A percentile compares a stretch with the other conserved stretches of the same genome.
phyloP scores from a whole-genome alignment of 2,329 filamentous ascomycete species.

The Penicillium sp. region DNA sequence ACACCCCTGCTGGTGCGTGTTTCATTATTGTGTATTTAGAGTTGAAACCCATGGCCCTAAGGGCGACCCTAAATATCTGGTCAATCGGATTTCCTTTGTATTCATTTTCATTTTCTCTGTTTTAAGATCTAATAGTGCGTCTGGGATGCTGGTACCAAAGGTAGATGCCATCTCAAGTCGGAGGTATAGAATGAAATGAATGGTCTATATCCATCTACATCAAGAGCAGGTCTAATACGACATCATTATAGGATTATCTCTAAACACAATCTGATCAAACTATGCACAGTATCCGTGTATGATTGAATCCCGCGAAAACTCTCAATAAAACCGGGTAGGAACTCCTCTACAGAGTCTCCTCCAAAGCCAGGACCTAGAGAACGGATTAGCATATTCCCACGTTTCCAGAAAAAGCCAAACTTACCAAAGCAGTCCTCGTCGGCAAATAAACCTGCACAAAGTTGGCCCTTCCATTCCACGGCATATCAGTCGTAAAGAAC shows the following conservation, averaged over 20 bases:
- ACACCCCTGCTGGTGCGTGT: slow-evolving; percentile 29
- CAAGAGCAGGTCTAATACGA: background rate
- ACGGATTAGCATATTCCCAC: background rate
- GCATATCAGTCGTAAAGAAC: slow-evolving; percentile 86
- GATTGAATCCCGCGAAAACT: slow-evolving; percentile 8
- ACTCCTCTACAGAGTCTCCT: slow-evolving; percentile 39
- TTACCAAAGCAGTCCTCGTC: slow-evolving; percentile 72
- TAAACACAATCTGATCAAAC: slow-evolving; percentile 1
- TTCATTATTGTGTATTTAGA: slow-evolving; percentile 42
- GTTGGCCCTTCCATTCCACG: slow-evolving; percentile 86
- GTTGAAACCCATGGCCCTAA: slow-evolving; percentile 35
- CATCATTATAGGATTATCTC: background rate
- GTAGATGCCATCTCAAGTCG: background rate
- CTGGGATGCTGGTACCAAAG: no score
- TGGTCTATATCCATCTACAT: background rate
- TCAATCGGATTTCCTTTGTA: slow-evolving; percentile 23
- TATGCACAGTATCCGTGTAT: slow-evolving; percentile 1
- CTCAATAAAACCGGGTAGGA: no score
- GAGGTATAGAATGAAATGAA: background rate
- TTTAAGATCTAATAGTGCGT: no score
- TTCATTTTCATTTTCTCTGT: background rate
- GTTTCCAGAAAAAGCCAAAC: slow-evolving; percentile 25
- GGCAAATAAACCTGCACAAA: slow-evolving; percentile 91
- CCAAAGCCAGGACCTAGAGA: slow-evolving; percentile 51
- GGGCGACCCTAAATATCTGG: slow-evolving; percentile 31